Evolutionary conservation across 768 basidiomycete genomes (phyloP).

Genomic region (Pulveroboletus ravenelii): DNA sequence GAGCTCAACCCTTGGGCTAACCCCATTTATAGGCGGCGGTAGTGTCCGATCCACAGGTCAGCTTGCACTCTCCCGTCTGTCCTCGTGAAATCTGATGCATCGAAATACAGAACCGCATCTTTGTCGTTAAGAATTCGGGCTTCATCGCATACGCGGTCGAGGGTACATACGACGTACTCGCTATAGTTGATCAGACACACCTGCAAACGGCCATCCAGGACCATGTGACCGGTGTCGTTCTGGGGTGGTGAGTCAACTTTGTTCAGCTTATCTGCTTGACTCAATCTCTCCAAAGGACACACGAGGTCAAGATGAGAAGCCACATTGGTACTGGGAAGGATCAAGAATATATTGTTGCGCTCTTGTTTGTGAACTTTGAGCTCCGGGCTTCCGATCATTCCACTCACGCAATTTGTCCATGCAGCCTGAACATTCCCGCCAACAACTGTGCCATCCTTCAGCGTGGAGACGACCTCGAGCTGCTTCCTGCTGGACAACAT

Average conservation of each 20-base stretch:
- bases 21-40: conserved; percentile 47
- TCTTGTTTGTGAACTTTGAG: conserved; percentile 47
- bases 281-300: conserved; percentile 36
- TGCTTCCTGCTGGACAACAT: conserved; percentile 77
- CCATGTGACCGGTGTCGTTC: conserved; percentile 50
- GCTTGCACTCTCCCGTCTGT: neutral
- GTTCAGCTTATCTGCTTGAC: neutral
- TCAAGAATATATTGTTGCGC: conserved; percentile 72
- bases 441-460: conserved; percentile 86
- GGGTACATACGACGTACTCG: conserved; percentile 74
- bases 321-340: conserved; percentile 38
- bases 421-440: conserved; percentile 75
- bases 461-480: conserved; percentile 71
- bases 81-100: neutral
- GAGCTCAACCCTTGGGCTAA: neutral
- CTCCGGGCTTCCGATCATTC: neutral
- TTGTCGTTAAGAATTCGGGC: conserved; percentile 74
- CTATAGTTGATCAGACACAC: conserved; percentile 83
- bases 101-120: conserved; percentile 54
- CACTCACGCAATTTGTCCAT: conserved; percentile 1
- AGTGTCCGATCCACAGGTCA: conserved; percentile 64
- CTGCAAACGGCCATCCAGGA: conserved; percentile 57
- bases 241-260: conserved; percentile 46
- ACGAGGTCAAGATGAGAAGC: conserved; percentile 78
- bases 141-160: conserved; percentile 75